Percentiles rank a stretch among this genome's conserved stretches.
Evolutionary conservation across 805 yeast species (phyloP).

Genomic region (Yamadazyma sp.): DNA sequence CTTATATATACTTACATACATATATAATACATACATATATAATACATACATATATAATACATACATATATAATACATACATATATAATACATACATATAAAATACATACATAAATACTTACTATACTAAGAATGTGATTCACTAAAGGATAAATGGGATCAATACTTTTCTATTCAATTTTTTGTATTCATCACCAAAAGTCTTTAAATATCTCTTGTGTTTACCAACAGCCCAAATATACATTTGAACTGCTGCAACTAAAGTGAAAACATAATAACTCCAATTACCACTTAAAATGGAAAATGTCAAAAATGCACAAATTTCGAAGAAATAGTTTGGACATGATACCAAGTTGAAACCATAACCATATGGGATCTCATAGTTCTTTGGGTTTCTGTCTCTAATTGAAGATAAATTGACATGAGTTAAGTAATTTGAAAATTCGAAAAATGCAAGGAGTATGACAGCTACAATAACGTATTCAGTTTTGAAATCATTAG

Average conservation of each 20-base stretch:
- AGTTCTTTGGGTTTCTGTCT: conserved; percentile 46
- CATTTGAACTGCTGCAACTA: conserved; percentile 80
- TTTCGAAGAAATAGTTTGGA: conserved; percentile 93
- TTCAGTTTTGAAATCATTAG: conserved; percentile 35
- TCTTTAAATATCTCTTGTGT: conserved; percentile 63
- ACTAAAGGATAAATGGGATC: conserved; percentile 69
- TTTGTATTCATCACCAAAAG: conserved; percentile 78
- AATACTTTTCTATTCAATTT: conserved; percentile 66
- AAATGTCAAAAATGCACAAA: conserved; percentile 68
- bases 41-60: no score
- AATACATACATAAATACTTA: no score
- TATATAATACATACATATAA: no score
- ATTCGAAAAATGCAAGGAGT: conserved; percentile 55
- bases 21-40: no score
- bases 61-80: no score
- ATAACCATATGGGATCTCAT: conserved; percentile 77
- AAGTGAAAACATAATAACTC: conserved; percentile 67
- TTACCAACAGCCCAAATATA: conserved; percentile 87
- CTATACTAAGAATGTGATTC: no score
- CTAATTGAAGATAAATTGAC: conserved; percentile 59
- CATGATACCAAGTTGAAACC: conserved; percentile 79
- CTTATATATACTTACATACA: no score
- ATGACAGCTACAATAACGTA: conserved; percentile 34
- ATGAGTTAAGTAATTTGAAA: conserved; percentile 73
- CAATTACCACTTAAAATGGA: conserved; percentile 74